phyloP scores from a whole-genome alignment of 2,329 filamentous ascomycete genomes.

The Lachnellula subtilissima region DNA sequence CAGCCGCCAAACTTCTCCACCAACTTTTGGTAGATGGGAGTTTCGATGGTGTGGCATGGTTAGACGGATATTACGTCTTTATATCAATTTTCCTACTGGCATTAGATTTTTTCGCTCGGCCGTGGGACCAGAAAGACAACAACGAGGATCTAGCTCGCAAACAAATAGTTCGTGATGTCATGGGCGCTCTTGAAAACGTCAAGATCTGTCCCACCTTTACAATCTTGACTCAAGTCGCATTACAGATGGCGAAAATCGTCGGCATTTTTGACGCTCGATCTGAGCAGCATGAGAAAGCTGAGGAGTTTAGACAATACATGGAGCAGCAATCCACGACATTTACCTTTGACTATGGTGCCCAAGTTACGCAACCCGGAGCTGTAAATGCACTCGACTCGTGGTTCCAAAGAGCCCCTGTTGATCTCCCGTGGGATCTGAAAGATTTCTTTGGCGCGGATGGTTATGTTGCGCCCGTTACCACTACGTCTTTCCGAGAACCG shows the following conservation, averaged over 20 bases:
- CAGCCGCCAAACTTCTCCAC: constrained; percentile 20
- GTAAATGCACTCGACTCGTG: constrained; percentile 19
- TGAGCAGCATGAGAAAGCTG: constrained; percentile 11
- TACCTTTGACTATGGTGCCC: constrained; percentile 14
- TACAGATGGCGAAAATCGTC: constrained; percentile 30
- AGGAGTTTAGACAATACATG: constrained; percentile 21
- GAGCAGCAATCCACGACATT: constrained; percentile 20
- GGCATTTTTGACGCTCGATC: constrained; percentile 25
- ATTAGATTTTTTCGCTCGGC: constrained; percentile 29
- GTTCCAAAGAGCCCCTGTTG: constrained; percentile 24
- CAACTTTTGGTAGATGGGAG: constrained; percentile 20
- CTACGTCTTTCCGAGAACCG: neutral
- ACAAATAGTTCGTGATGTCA: constrained; percentile 25
- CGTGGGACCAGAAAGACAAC: constrained; percentile 25
- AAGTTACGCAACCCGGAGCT: constrained; percentile 1
- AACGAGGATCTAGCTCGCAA: constrained; percentile 24
- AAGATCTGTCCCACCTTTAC: constrained; percentile 28
- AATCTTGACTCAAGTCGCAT: constrained; percentile 26
- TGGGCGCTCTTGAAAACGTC: constrained; percentile 20
- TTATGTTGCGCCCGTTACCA: constrained; percentile 10
- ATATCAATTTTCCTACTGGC: constrained; percentile 27
- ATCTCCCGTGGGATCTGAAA: constrained; percentile 23
- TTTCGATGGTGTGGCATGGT: constrained; percentile 28
- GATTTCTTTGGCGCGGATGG: constrained; percentile 25
- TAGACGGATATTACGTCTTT: constrained; percentile 30